Percentiles rank a stretch among this genome's conserved stretches.
Conservation (phyloP, 129 eudicot species). For the Helianthus annuus region DNA sequence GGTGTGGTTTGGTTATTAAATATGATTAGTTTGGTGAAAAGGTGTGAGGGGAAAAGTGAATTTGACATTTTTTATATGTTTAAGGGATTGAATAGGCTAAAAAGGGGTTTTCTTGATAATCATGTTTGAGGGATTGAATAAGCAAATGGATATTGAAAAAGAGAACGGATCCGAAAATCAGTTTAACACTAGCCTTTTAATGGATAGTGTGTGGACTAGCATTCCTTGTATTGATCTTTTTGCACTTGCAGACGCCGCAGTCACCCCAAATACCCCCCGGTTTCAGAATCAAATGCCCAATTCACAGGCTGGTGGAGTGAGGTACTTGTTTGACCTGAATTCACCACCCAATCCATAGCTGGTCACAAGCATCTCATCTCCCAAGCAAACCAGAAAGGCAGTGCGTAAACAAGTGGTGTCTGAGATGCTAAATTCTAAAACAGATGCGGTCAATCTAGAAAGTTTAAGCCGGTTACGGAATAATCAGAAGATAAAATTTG, state of each 20-base stretch:
- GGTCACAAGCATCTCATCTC: constrained; percentile 23
- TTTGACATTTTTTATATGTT: constrained; percentile 17
- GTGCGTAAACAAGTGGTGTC: constrained; percentile 25
- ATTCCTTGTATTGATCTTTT: constrained; percentile 53
- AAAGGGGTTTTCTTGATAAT: constrained; percentile 21
- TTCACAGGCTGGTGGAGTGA: constrained; percentile 26
- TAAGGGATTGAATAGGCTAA: constrained; percentile 20
- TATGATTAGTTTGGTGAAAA: constrained; percentile 14
- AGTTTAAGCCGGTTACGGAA: constrained; percentile 27
- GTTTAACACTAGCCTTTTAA: constrained; percentile 1
- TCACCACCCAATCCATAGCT: constrained; percentile 40
- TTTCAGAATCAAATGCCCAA: not conserved
- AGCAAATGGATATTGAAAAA: constrained; percentile 37
- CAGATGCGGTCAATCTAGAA: constrained; percentile 22
- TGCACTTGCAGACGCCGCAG: constrained; percentile 49
- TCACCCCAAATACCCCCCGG: constrained; percentile 4
- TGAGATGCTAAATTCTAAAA: constrained; percentile 7
- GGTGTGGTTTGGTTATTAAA: not conserved
- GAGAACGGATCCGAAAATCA: constrained; percentile 30
- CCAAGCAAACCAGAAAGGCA: constrained; percentile 42
- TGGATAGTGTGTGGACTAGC: constrained; percentile 31
- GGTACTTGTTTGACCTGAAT: constrained; percentile 50
- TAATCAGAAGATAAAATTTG: constrained; percentile 37
- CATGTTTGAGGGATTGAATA: too few relatives aligned
- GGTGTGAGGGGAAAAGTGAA: constrained; percentile 16